Evolutionary conservation across 163 green algal genomes (phyloP).

Genomic region (Scenedesmus sp.): DNA sequence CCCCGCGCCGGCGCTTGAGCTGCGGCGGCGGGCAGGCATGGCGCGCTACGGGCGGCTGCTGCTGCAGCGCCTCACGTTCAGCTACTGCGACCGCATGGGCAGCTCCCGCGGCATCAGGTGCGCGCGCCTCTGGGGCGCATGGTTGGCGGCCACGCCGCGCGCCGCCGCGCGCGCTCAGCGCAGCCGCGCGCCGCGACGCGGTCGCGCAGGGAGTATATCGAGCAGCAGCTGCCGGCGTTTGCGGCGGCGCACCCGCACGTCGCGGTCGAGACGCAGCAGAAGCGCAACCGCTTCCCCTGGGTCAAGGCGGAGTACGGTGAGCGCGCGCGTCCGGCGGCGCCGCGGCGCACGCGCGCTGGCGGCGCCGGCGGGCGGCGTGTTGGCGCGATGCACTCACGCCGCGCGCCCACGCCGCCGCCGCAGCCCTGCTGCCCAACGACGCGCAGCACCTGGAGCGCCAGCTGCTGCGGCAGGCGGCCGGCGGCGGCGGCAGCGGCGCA

Average conservation of each 20-base stretch:
- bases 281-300: slow-evolving; percentile 11
- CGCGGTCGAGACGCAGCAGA: not conserved
- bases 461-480: not conserved
- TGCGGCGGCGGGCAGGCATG: no score
- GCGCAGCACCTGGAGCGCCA: slow-evolving; percentile 11
- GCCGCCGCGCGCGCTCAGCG: not conserved
- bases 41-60: slow-evolving; percentile 37
- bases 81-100: slow-evolving; percentile 37
- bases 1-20: no score
- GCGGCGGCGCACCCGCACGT: slow-evolving; percentile 11
- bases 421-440: slow-evolving; percentile 6
- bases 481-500: slow-evolving; percentile 2
- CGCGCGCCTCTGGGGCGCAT: not conserved
- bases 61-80: slow-evolving; percentile 27
- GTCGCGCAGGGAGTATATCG: slow-evolving; percentile 29
- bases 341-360: no score
- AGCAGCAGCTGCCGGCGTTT: slow-evolving; percentile 27
- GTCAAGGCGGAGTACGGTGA: slow-evolving; percentile 40
- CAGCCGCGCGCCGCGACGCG: no score
- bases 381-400: no score
- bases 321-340: no score
- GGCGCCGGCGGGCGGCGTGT: no score
- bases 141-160: not conserved
- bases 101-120: slow-evolving; percentile 39
- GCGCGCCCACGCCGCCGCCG: not conserved